A percentile compares a stretch with the other conserved stretches of the same genome.
Evolutionary conservation across 345 rosid species (phyloP).

Genomic region (Nephelium lappaceum): DNA sequence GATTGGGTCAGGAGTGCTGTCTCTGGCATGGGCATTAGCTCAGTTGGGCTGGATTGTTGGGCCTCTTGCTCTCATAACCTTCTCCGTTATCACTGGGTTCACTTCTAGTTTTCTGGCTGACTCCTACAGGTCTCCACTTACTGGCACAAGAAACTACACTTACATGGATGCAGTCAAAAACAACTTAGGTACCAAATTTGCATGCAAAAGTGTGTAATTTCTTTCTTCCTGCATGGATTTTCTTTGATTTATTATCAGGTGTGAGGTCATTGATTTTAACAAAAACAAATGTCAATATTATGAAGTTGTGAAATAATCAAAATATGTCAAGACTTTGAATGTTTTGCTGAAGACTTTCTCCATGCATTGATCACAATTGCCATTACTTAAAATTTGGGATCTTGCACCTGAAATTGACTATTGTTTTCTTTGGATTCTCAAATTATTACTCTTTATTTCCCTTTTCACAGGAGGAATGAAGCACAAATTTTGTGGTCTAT

Average conservation of each 20-base stretch:
- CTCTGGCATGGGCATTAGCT: conserved; percentile 61
- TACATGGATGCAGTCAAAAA: conserved; percentile 17
- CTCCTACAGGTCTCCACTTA: conserved; percentile 32
- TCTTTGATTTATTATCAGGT: too few relatives aligned
- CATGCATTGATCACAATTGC: too few relatives aligned
- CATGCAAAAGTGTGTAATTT: background rate
- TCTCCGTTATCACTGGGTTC: conserved; percentile 70
- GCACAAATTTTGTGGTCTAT: conserved; percentile 62
- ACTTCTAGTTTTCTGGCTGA: conserved; percentile 81
- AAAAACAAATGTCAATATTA: too few relatives aligned
- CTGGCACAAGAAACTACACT: conserved; percentile 49
- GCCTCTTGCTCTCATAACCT: conserved; percentile 49
- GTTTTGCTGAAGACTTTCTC: too few relatives aligned
- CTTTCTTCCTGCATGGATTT: too few relatives aligned
- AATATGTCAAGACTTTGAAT: too few relatives aligned
- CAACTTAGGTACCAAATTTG: conserved; percentile 41
- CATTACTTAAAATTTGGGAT: too few relatives aligned
- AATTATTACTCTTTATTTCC: background rate
- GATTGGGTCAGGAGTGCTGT: conserved; percentile 63
- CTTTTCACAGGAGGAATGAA: conserved; percentile 49
- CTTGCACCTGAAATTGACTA: background rate
- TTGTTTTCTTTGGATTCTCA: background rate
- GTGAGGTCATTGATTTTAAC: too few relatives aligned
- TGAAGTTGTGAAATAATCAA: too few relatives aligned
- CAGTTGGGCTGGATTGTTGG: conserved; percentile 70